phyloP scores from a whole-genome alignment of 805 yeast species.

The Wickerhamiella allomyrinae region DNA sequence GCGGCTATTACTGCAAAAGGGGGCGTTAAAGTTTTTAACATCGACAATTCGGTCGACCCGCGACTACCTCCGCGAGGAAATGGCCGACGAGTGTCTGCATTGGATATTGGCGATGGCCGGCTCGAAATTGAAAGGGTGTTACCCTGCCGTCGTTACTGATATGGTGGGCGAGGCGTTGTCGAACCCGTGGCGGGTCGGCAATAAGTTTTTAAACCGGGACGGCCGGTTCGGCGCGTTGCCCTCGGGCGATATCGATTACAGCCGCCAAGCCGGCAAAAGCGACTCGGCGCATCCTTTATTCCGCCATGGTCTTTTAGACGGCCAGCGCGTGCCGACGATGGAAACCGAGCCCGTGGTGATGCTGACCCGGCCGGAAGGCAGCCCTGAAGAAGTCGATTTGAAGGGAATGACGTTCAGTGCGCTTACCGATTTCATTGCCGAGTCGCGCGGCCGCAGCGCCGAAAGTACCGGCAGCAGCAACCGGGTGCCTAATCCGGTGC shows the following conservation, averaged over 20 bases:
- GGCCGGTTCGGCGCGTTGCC: conserved; percentile 1
- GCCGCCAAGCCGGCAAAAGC: neutral
- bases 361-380: neutral
- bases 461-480: neutral
- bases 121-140: conserved; percentile 30
- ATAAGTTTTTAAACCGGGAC: neutral
- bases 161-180: conserved; percentile 45
- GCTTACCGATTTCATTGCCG: neutral
- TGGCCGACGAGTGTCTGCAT: conserved; percentile 55
- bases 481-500: neutral
- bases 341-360: neutral
- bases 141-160: conserved; percentile 34
- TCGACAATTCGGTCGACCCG: conserved; percentile 46
- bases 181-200: conserved; percentile 47
- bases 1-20: conserved; percentile 39
- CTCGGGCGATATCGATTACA: neutral
- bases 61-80: conserved; percentile 65
- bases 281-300: neutral
- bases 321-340: neutral
- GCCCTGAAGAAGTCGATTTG: neutral
- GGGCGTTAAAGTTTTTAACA: conserved; percentile 42
- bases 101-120: conserved; percentile 51
- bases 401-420: conserved; percentile 2
- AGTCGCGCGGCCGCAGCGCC: neutral
- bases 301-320: conserved; percentile 1